A percentile compares a stretch with the other conserved stretches of the same genome.
Evolutionary conservation across 345 rosid species (phyloP).

Genomic region (Salix dunnii): DNA sequence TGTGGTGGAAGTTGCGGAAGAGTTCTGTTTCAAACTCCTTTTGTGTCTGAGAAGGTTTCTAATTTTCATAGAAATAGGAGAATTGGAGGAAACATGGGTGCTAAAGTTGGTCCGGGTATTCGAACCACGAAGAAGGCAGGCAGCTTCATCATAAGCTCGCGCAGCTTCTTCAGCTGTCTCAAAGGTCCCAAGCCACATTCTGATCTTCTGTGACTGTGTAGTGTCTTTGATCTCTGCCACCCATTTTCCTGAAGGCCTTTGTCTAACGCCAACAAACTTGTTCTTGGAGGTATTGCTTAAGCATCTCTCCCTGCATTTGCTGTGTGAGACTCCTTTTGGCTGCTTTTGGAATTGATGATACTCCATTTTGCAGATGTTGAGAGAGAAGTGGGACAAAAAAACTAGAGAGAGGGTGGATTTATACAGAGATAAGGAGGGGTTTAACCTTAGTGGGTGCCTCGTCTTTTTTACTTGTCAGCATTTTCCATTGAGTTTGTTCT

Average conservation of each 20-base stretch:
- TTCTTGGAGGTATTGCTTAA: constrained; percentile 20
- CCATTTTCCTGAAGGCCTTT: constrained; percentile 92
- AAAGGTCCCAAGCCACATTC: constrained; percentile 93
- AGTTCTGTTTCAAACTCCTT: constrained; percentile 40
- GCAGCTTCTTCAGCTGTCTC: constrained; percentile 86
- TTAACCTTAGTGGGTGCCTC: constrained; percentile 47
- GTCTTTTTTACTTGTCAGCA: constrained; percentile 37
- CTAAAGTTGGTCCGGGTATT: constrained; percentile 81
- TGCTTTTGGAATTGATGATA: constrained; percentile 18
- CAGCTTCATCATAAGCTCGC: constrained; percentile 84
- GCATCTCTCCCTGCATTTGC: constrained; percentile 26
- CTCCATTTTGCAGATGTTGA: constrained; percentile 30
- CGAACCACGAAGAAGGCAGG: constrained; percentile 78
- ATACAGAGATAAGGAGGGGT: constrained; percentile 19
- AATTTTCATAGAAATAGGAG: constrained; percentile 66
- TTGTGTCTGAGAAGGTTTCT: constrained; percentile 73
- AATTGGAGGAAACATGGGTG: constrained; percentile 39
- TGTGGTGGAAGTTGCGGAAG: background rate
- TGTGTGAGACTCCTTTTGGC: constrained; percentile 19
- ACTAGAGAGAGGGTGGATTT: constrained; percentile 8
- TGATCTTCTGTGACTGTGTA: constrained; percentile 68
- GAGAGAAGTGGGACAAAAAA: background rate
- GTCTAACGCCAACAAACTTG: constrained; percentile 82
- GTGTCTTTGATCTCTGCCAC: constrained; percentile 94
- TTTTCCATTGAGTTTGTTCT: constrained; percentile 21